These are phyloP conservation scores for Plasmodium adleri DNA, from an alignment of 169 alveolate species.

Conservation along the genomic window DNA sequence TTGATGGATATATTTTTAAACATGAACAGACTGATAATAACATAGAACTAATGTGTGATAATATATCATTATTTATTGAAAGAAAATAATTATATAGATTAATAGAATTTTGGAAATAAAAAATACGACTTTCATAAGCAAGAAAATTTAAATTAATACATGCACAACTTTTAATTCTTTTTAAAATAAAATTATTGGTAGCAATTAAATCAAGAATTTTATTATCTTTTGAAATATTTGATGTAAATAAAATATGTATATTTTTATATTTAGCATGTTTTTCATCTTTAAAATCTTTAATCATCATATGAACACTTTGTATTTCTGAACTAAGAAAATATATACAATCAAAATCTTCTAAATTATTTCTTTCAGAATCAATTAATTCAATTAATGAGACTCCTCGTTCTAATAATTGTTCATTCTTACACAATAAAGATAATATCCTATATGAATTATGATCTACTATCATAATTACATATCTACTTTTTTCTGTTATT, in stretches of 20 bases:
- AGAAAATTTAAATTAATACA: constrained; percentile 85
- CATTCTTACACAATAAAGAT: constrained; percentile 87
- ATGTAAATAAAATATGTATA: constrained; percentile 81
- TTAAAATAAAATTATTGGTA: constrained; percentile 62
- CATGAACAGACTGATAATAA: constrained; percentile 50
- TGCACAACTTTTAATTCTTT: constrained; percentile 79
- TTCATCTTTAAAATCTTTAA: constrained; percentile 77
- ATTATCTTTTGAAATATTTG: constrained; percentile 76
- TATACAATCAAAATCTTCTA: constrained; percentile 81
- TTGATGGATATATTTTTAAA: constrained; percentile 30
- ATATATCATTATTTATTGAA: constrained; percentile 22
- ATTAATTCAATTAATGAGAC: constrained; percentile 87
- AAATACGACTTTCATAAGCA: constrained; percentile 85
- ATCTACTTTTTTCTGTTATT: constrained; percentile 79
- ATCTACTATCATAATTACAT: constrained; percentile 86
- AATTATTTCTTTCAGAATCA: constrained; percentile 81
- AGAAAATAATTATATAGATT: constrained; percentile 73
- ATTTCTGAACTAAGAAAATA: constrained; percentile 81
- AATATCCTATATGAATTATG: constrained; percentile 79
- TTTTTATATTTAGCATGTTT: constrained; percentile 77
- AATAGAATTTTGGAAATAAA: constrained; percentile 77
- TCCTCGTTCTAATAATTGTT: constrained; percentile 88
- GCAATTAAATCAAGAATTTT: constrained; percentile 78
- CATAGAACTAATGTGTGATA: constrained; percentile 3
- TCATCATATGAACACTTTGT: constrained; percentile 43